Evolutionary conservation across 768 basidiomycete species (phyloP).

Genomic region (Podaxis carcinomalis): DNA sequence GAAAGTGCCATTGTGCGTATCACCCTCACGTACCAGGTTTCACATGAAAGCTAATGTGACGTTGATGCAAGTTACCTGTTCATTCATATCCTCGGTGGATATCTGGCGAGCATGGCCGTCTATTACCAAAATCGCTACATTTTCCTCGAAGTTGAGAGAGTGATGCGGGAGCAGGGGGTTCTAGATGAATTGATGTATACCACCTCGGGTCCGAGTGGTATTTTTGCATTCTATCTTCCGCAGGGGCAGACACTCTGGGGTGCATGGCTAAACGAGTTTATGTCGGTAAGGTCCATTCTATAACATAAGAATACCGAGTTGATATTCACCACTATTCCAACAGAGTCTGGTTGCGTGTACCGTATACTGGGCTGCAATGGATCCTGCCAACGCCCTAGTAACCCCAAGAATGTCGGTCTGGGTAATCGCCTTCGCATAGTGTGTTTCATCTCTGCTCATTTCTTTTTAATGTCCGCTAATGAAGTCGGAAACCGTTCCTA

Average conservation of each 20-base stretch:
- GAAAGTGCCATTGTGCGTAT: conserved; percentile 6
- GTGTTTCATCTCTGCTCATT: background rate
- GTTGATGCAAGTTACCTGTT: background rate
- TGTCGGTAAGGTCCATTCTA: background rate
- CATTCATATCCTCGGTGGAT: conserved; percentile 3
- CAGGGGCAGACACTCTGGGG: conserved; percentile 4
- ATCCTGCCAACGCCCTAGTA: conserved; percentile 6
- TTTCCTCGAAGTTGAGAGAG: conserved; percentile 1
- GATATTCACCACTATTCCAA: background rate
- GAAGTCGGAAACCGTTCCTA: background rate
- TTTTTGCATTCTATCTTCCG: conserved; percentile 6
- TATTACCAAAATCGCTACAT: conserved; percentile 1
- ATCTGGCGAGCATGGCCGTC: background rate
- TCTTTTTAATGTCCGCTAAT: background rate
- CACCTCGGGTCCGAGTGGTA: background rate
- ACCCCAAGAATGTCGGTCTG: conserved; percentile 4
- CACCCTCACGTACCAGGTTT: background rate
- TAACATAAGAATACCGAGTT: background rate
- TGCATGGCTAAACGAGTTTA: conserved; percentile 7
- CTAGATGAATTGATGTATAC: conserved; percentile 1
- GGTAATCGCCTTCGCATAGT: conserved; percentile 5
- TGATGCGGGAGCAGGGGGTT: conserved; percentile 1
- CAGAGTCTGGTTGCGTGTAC: conserved; percentile 4
- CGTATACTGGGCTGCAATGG: background rate
- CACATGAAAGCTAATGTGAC: background rate